These are phyloP conservation scores for Oryza officinalis DNA, from an alignment of 176 grass and related monocot species.

Conservation along the genomic window DNA sequence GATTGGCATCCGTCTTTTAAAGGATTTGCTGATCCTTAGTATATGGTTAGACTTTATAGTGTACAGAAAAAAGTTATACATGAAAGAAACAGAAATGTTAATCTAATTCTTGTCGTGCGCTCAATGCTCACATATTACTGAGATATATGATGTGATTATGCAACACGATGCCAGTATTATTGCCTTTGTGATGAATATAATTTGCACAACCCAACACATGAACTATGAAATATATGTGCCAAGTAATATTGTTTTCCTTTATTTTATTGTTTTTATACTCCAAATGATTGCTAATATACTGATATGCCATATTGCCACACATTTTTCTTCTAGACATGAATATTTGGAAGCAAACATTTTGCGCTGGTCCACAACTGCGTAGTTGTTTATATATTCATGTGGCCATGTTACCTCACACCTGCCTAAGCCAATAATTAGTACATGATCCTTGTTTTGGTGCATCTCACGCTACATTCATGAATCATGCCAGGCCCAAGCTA, in stretches of 20 bases:
- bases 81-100: conserved; percentile 1
- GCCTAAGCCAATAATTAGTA: not conserved
- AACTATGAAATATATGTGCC: not conserved
- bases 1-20: conserved; percentile 34
- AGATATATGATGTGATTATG: not conserved
- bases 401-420: not conserved
- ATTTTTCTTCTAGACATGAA: not conserved
- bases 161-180: not conserved
- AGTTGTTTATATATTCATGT: not conserved
- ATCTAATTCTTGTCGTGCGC: not conserved
- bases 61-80: conserved; percentile 4
- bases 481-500: conserved; percentile 13
- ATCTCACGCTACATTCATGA: not conserved
- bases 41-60: not conserved
- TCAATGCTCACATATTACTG: not conserved
- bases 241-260: too few species aligned
- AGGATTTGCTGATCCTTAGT: conserved; percentile 26
- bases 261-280: not conserved
- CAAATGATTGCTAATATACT: too few species aligned
- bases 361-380: not conserved
- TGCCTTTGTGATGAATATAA: not conserved
- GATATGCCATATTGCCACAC: too few species aligned
- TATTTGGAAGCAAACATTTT: not conserved
- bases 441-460: not conserved
- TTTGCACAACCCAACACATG: too few species aligned